A percentile compares a stretch with the other conserved stretches of the same genome.
Conservation (phyloP, 1,139 yeast species). For the Candida sp. region DNA sequence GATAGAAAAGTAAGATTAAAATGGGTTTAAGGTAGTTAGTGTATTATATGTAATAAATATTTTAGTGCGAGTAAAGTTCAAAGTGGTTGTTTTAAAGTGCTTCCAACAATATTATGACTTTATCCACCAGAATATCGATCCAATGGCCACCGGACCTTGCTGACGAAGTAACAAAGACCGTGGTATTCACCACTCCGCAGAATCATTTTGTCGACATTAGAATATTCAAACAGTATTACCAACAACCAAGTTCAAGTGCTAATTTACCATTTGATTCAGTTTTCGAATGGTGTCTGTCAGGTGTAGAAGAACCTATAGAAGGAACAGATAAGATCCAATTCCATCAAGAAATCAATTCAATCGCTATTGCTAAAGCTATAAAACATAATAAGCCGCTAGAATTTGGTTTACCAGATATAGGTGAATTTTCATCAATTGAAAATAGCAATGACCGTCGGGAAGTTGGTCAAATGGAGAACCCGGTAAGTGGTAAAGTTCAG, state of each 20-base stretch:
- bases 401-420: slow-evolving; percentile 37
- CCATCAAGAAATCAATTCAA: slow-evolving; percentile 43
- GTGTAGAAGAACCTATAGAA: slow-evolving; percentile 31
- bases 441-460: slow-evolving; percentile 47
- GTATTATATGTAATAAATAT: background rate
- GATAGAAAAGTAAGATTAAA: background rate
- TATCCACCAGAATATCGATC: slow-evolving; percentile 46
- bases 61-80: background rate
- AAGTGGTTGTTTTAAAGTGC: no score
- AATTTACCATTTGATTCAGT: slow-evolving; percentile 16
- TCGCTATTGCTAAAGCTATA: slow-evolving; percentile 23
- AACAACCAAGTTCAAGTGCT: slow-evolving; percentile 16
- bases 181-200: slow-evolving; percentile 47
- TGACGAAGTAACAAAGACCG: slow-evolving; percentile 46
- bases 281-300: slow-evolving; percentile 38
- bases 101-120: slow-evolving; percentile 14
- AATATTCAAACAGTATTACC: slow-evolving; percentile 21
- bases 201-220: slow-evolving; percentile 46
- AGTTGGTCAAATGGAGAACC: slow-evolving; percentile 51
- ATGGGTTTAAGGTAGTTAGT: background rate
- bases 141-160: slow-evolving; percentile 50
- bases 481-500: slow-evolving; percentile 39
- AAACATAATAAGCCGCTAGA: slow-evolving; percentile 17
- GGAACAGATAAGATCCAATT: slow-evolving; percentile 31
- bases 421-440: slow-evolving; percentile 37